Evolutionary conservation across 345 rosid genomes (phyloP).

Genomic region (Populus pruinosa): DNA sequence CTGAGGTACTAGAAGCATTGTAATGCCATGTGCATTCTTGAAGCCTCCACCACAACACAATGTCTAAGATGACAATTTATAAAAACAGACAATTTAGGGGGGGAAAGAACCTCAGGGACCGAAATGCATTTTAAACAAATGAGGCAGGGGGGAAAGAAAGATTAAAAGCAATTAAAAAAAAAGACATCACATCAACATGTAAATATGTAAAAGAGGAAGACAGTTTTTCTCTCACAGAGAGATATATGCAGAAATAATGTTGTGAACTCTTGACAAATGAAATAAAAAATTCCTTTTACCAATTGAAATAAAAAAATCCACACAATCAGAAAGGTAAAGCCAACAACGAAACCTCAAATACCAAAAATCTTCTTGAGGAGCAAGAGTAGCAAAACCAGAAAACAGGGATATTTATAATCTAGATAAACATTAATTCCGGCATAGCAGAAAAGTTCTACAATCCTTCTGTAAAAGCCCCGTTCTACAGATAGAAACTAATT

Average conservation of each 20-base stretch:
- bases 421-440: constrained; percentile 10
- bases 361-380: neutral
- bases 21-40: neutral
- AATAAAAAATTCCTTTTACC: neutral
- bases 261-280: neutral
- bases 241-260: neutral
- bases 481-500: constrained; percentile 12
- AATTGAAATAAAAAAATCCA: neutral
- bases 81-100: neutral
- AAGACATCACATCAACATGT: neutral
- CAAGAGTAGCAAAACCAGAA: constrained; percentile 15
- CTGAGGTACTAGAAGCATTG: neutral
- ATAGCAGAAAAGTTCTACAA: constrained; percentile 15
- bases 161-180: neutral
- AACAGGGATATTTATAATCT: neutral
- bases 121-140: neutral
- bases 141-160: neutral
- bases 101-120: neutral
- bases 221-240: neutral
- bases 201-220: neutral
- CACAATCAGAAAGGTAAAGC: neutral
- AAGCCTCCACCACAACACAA: neutral
- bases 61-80: neutral
- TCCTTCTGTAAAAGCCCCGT: constrained; percentile 4
- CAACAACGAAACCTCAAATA: neutral